A percentile compares a stretch with the other conserved stretches of the same genome.
Conservation (phyloP, 2,329 filamentous ascomycete species). For the Seiridium cupressi region DNA sequence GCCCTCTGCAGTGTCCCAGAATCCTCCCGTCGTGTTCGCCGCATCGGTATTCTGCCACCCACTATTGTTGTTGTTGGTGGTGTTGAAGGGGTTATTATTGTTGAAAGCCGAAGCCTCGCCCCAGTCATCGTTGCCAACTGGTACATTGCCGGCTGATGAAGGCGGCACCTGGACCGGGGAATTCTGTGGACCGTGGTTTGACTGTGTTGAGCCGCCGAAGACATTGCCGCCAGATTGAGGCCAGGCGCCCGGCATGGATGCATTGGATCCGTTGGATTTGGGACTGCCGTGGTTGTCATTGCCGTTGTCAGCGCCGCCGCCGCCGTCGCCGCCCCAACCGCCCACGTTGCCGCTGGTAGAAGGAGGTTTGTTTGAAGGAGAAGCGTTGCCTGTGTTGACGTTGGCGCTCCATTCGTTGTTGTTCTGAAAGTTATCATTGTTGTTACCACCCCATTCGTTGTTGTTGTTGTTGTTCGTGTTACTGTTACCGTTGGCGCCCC, state of each 20-base stretch:
- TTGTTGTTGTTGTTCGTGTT: not conserved
- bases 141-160: constrained; percentile 8
- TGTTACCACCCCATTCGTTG: not conserved
- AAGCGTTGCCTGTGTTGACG: not conserved
- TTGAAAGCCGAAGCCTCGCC: not conserved
- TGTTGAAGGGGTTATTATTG: not conserved
- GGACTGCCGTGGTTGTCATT: not conserved
- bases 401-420: not conserved
- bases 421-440: not conserved
- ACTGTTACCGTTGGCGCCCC: constrained; percentile 4
- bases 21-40: not conserved
- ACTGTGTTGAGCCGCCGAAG: not conserved
- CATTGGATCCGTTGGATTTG: not conserved
- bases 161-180: not conserved
- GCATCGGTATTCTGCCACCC: not conserved
- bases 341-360: not conserved
- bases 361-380: not conserved
- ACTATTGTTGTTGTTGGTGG: no score
- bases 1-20: constrained; percentile 8
- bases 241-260: constrained; percentile 4
- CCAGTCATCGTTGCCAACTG: not conserved
- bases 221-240: not conserved
- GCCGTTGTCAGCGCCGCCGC: no score
- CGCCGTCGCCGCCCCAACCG: not conserved
- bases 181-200: not conserved